Evolutionary conservation across 164 flowering plant species (phyloP).

Genomic region (Paratinospora sagittata): DNA sequence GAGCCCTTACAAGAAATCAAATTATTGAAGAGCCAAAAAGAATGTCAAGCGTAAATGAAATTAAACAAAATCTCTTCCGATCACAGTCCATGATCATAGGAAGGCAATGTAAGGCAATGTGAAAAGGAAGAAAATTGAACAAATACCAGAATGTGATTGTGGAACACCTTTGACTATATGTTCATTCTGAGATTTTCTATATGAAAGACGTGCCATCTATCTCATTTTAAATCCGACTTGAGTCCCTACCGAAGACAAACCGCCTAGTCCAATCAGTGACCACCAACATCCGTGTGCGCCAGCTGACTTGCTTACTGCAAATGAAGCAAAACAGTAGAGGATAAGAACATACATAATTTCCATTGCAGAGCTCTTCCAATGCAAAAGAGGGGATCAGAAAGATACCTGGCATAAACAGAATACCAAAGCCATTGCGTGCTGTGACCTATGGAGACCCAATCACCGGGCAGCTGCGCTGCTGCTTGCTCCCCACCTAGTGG

Average conservation of each 20-base stretch:
- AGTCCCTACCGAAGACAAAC: conserved; percentile 83
- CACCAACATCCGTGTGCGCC: conserved; percentile 89
- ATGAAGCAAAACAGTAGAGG: not conserved
- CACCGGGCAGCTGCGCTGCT: conserved; percentile 94
- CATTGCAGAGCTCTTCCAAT: not conserved
- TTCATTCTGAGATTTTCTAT: no score
- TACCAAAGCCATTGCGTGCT: conserved; percentile 97
- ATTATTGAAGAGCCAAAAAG: conserved; percentile 1
- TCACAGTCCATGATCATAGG: not conserved
- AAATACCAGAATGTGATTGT: not conserved
- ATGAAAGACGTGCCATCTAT: no score
- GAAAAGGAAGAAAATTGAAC: not conserved
- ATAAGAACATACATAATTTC: not conserved
- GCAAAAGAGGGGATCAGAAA: conserved; percentile 1
- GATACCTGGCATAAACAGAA: conserved; percentile 89
- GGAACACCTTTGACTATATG: no score
- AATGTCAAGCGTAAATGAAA: not conserved
- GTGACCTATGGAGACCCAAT: conserved; percentile 89
- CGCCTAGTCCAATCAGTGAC: conserved; percentile 82
- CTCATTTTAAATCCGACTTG: conserved; percentile 75
- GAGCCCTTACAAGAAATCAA: not conserved
- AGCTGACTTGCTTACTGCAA: conserved; percentile 86
- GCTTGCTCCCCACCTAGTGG: conserved; percentile 95
- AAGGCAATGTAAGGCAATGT: no score
- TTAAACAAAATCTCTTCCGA: conserved; percentile 3